These are phyloP conservation scores for Chaetomiaceae sp. DNA, from an alignment of 2,329 filamentous ascomycete species.

Conservation along the genomic window DNA sequence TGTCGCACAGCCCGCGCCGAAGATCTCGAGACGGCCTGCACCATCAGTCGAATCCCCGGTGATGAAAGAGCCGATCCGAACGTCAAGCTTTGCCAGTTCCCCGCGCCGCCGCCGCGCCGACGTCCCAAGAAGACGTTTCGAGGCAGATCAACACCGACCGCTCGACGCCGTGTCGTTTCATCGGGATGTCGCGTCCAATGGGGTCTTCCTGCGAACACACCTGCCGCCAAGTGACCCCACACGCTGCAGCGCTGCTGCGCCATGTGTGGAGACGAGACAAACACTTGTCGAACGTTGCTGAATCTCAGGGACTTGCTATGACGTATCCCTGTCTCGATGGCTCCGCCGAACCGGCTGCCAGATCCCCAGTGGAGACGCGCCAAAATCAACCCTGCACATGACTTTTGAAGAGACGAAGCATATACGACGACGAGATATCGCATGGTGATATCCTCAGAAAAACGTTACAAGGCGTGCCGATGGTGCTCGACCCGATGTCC, in stretches of 20 bases:
- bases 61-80: neutral
- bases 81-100: neutral
- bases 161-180: slow-evolving; percentile 8
- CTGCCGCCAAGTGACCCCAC: slow-evolving; percentile 4
- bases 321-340: slow-evolving; percentile 3
- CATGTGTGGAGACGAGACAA: slow-evolving; percentile 3
- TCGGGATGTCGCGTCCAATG: slow-evolving; percentile 4
- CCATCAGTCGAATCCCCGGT: neutral
- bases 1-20: neutral
- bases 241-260: too few species aligned
- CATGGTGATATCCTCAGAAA: neutral
- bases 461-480: neutral
- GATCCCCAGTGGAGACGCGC: neutral
- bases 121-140: neutral
- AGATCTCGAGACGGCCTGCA: slow-evolving; percentile 4
- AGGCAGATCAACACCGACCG: slow-evolving; percentile 5
- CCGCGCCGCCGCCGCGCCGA: neutral
- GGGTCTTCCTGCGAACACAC: neutral
- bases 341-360: neutral
- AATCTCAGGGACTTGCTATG: neutral
- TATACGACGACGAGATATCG: neutral
- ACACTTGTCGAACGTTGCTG: neutral
- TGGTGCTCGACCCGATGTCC: neutral
- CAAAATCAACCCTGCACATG: neutral
- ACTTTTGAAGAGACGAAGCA: neutral